Conservation (phyloP, 2,329 filamentous ascomycete genomes). For the Zalaria sp. region DNA sequence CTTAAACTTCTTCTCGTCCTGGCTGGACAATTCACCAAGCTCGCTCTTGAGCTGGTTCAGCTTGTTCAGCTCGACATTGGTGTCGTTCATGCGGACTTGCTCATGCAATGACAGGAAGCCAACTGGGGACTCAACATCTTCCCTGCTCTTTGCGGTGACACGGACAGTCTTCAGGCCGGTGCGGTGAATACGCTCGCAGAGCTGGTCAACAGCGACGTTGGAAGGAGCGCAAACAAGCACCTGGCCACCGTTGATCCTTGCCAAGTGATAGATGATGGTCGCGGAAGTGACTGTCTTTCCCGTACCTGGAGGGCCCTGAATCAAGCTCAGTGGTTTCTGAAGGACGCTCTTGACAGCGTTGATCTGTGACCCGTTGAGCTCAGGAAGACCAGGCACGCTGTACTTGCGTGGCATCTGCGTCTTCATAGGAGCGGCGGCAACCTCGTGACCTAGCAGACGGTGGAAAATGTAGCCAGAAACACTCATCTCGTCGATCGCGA, state of each 20-base stretch:
- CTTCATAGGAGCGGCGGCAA: conserved; percentile 89
- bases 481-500: conserved; percentile 94
- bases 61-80: conserved; percentile 84
- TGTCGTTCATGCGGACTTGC: conserved; percentile 95
- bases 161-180: conserved; percentile 94
- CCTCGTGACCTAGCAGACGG: conserved; percentile 86
- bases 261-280: conserved; percentile 95
- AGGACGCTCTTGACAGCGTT: conserved; percentile 91
- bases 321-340: conserved; percentile 84
- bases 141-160: conserved; percentile 94
- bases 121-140: conserved; percentile 97
- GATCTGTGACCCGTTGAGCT: conserved; percentile 90
- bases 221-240: conserved; percentile 94
- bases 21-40: conserved; percentile 77
- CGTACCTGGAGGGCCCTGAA: conserved; percentile 91
- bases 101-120: conserved; percentile 91
- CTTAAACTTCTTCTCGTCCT: conserved; percentile 98
- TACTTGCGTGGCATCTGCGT: conserved; percentile 93
- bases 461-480: conserved; percentile 99
- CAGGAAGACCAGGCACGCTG: conserved; percentile 83
- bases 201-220: conserved; percentile 95
- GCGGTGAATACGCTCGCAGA: conserved; percentile 90
- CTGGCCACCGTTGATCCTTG: conserved; percentile 87
- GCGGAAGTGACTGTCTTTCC: conserved; percentile 98
- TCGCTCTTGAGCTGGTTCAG: conserved; percentile 87